Conservation (phyloP, 2,329 filamentous ascomycete species). For the Scopulariopsis brevicaulis region DNA sequence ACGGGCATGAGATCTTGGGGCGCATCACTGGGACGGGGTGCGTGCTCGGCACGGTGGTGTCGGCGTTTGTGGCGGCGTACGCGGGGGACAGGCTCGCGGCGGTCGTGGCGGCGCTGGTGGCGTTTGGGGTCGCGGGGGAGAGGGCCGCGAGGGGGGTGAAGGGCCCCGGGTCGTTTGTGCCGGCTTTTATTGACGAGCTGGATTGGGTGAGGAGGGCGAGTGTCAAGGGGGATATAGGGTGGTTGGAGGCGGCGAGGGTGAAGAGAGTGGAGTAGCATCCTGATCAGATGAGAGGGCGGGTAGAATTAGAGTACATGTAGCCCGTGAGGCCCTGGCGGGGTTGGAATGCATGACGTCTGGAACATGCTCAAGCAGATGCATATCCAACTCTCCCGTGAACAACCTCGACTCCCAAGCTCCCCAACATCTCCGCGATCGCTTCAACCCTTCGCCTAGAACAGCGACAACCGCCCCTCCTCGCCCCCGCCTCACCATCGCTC, state of each 20-base stretch:
- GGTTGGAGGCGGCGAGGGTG: constrained; percentile 41
- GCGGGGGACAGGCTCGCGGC: constrained; percentile 57
- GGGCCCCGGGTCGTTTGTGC: constrained; percentile 80
- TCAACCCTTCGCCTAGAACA: background rate
- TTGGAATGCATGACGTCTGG: too few relatives aligned
- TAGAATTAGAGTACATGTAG: background rate
- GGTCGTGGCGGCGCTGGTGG: constrained; percentile 58
- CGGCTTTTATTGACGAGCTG: constrained; percentile 69
- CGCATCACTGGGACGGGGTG: constrained; percentile 74
- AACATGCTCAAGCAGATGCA: too few relatives aligned
- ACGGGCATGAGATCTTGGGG: constrained; percentile 64
- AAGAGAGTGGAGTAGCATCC: constrained; percentile 18
- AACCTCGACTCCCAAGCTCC: background rate
- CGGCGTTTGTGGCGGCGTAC: constrained; percentile 52
- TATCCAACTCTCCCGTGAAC: too few relatives aligned
- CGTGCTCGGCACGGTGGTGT: constrained; percentile 71
- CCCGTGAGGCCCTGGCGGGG: background rate
- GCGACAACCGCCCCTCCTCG: background rate
- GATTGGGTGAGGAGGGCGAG: constrained; percentile 37
- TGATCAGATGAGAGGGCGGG: background rate
- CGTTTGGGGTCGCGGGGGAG: constrained; percentile 69
- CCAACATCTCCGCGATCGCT: background rate
- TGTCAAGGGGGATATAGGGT: constrained; percentile 31
- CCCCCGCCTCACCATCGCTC: background rate
- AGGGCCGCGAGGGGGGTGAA: constrained; percentile 53